Conservation (phyloP, 257 asterid species). For the Salvia miltiorrhiza region DNA sequence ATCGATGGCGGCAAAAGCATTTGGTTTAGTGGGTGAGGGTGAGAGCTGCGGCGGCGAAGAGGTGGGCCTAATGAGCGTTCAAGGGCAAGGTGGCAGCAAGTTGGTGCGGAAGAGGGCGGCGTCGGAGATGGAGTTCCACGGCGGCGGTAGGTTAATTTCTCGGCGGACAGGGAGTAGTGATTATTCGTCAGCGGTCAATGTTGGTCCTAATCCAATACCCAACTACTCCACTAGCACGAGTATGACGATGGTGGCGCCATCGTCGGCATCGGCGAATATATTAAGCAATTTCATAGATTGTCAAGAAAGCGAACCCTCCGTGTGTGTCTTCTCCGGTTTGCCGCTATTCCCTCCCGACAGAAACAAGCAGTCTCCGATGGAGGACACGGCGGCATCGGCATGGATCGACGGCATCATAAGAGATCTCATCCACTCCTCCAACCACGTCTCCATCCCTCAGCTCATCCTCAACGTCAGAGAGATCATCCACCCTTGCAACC, state of each 20-base stretch:
- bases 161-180: conserved; percentile 41
- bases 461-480: conserved; percentile 91
- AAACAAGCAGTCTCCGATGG: conserved; percentile 40
- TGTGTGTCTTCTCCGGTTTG: conserved; percentile 87
- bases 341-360: conserved; percentile 85
- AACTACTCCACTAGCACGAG: conserved; percentile 68
- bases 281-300: conserved; percentile 23
- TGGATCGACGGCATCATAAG: conserved; percentile 93
- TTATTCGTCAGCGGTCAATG: conserved; percentile 16
- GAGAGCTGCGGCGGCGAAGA: conserved; percentile 23
- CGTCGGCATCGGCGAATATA: conserved; percentile 36
- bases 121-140: conserved; percentile 69
- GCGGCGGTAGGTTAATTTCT: conserved; percentile 33
- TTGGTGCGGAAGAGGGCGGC: conserved; percentile 80
- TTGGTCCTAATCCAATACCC: conserved; percentile 26
- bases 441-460: conserved; percentile 72
- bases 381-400: conserved; percentile 65
- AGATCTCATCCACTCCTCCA: conserved; percentile 74
- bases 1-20: conserved; percentile 53
- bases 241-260: conserved; percentile 17
- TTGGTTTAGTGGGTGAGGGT: conserved; percentile 29
- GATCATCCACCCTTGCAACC: conserved; percentile 88
- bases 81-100: conserved; percentile 18
- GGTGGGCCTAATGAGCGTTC: not conserved
- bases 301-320: conserved; percentile 30